phyloP scores from a whole-genome alignment of 129 eudicot species.

The Escallonia herrerae region DNA sequence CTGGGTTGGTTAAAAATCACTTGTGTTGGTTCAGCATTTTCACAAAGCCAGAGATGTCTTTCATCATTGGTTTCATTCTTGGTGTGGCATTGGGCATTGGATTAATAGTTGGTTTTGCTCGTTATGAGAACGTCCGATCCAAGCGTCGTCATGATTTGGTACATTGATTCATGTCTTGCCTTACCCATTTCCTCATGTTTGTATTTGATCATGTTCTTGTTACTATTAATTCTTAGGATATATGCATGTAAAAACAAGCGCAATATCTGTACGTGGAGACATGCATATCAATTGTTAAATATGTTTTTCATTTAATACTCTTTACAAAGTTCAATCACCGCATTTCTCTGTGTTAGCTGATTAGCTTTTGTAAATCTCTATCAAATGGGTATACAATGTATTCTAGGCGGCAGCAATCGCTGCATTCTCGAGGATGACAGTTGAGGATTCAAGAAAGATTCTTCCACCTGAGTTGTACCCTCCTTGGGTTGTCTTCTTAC shows the following conservation, averaged over 20 bases:
- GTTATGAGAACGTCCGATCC: slow-evolving; percentile 52
- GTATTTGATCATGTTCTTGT: background rate
- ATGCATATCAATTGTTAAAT: background rate
- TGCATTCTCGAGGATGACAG: slow-evolving; percentile 72
- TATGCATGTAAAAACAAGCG: background rate
- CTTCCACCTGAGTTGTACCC: slow-evolving; percentile 73
- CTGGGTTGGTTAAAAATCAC: background rate
- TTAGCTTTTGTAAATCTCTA: slow-evolving; percentile 3
- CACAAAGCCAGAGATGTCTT: slow-evolving; percentile 23
- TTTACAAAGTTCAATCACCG: background rate
- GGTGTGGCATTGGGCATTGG: slow-evolving; percentile 66
- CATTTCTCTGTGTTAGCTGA: background rate
- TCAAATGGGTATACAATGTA: background rate
- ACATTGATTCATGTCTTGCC: background rate
- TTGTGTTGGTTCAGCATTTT: background rate
- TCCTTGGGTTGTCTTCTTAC: slow-evolving; percentile 77
- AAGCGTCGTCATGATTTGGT: slow-evolving; percentile 66
- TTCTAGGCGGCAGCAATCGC: slow-evolving; percentile 66
- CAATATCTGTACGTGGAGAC: background rate
- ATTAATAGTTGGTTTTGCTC: slow-evolving; percentile 56
- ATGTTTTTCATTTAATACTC: background rate
- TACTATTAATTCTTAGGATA: no score
- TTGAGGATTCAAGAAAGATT: slow-evolving; percentile 78
- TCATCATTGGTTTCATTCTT: slow-evolving; percentile 44
- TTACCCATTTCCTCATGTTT: background rate